Base-by-base conservation (phyloP, 116 monocot genomes). In the Zostera marina region DNA sequence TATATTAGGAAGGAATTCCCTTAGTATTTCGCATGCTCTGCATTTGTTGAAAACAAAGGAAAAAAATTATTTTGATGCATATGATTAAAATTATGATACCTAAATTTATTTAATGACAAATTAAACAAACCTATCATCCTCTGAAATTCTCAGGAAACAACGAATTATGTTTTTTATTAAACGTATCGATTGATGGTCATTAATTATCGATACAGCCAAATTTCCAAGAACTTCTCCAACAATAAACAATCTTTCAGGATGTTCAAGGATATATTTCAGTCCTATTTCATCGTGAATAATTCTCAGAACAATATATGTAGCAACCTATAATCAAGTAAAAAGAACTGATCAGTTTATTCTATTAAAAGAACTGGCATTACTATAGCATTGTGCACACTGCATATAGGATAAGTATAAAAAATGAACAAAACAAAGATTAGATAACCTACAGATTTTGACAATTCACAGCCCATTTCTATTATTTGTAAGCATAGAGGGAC, bases 381-480 rank as follows among this genome's bases (percentile, higher is more conserved):
- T 32, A 5, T 5, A 32, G 32, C 0, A 32, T 32, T 32, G 32
- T 32, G 32, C 32, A 32, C 4, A 32, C 32, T 32, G 32, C 32
- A 32, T 32, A 32, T 32, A 5, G 32, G 32, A 32, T 32, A 32
- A 32, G 5, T 32, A 32, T 32, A 2, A 3, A 32, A 32, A 32
- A 32, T 32, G 32, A 32, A 5, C 32, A 32, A 44, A 47, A 41
- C 45, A 46, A 44, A 26, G 16, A 47, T 0, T 11, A 42, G 32
- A 25, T 1, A 9, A 76, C 80, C 15, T 63, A 98, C 98, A 20
- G 82, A 83, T 74, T 85, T 98, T 25, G 98, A 98, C 54, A 90
- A 72, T 67, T 98, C 98, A 64, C 83, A 83, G 9, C 98, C 98
- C 76, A 90, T 83, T 62, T 98, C 98, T 86, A 90, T 90, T 1